These are phyloP conservation scores for Tylopilus orsonianus DNA, from an alignment of 1,284 basidiomycete genomes.

Conservation along the genomic window DNA sequence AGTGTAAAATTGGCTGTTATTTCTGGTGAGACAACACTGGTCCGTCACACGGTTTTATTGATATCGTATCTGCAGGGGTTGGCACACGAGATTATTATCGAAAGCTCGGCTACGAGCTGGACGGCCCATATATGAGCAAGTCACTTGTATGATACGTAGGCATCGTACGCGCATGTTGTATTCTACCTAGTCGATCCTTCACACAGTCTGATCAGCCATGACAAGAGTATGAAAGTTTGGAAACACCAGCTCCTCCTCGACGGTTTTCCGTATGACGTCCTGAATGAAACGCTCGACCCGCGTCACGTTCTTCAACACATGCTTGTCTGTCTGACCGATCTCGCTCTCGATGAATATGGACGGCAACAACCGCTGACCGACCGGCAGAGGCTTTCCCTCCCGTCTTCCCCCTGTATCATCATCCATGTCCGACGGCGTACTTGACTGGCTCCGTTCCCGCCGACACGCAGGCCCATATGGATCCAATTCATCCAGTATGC, in stretches of 20 bases:
- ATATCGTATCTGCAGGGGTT: slow-evolving; percentile 55
- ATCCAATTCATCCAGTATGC: slow-evolving; percentile 83
- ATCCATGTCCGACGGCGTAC: slow-evolving; percentile 43
- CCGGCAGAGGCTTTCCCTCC: slow-evolving; percentile 62
- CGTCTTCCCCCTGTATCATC: slow-evolving; percentile 39
- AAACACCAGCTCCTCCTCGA: slow-evolving; percentile 93
- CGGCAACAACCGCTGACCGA: slow-evolving; percentile 86
- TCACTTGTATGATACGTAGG: slow-evolving; percentile 43
- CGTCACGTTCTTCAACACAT: slow-evolving; percentile 95
- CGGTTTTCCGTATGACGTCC: slow-evolving; percentile 90
- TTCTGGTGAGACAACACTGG: slow-evolving; percentile 58
- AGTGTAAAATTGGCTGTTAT: slow-evolving; percentile 95
- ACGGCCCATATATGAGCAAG: slow-evolving; percentile 98
- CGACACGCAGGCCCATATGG: slow-evolving; percentile 69
- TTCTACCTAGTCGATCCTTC: slow-evolving; percentile 5
- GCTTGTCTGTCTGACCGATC: slow-evolving; percentile 94
- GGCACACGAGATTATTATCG: slow-evolving; percentile 95
- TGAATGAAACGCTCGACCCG: slow-evolving; percentile 95
- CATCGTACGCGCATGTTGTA: slow-evolving; percentile 15
- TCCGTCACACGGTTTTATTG: neutral
- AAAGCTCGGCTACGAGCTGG: slow-evolving; percentile 89
- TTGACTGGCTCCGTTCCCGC: slow-evolving; percentile 35
- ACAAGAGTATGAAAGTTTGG: slow-evolving; percentile 90
- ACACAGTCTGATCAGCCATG: slow-evolving; percentile 44
- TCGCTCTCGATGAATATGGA: slow-evolving; percentile 94